These are phyloP conservation scores for Polyporus tsugae DNA, from an alignment of 1,284 basidiomycete species.

Conservation along the genomic window DNA sequence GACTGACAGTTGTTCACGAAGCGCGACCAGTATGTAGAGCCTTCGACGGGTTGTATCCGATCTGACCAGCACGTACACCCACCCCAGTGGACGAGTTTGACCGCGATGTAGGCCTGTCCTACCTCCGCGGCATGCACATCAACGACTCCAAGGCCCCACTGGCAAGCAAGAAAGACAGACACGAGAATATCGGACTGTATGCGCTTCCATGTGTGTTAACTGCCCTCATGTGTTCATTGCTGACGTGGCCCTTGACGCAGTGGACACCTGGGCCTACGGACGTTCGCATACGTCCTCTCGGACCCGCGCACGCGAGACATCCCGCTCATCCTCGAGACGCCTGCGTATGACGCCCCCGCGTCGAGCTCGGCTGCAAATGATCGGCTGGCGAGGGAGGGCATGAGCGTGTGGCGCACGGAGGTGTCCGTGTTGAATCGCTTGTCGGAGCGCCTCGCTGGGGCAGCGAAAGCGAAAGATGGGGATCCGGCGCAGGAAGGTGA, in stretches of 20 bases:
- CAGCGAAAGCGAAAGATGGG: neutral
- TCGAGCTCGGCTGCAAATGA: slow-evolving; percentile 14
- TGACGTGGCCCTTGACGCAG: slow-evolving; percentile 44
- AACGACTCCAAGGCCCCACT: slow-evolving; percentile 83
- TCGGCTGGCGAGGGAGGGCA: slow-evolving; percentile 43
- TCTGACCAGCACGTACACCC: neutral
- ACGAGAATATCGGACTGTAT: slow-evolving; percentile 86
- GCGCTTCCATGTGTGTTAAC: slow-evolving; percentile 35
- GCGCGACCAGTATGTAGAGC: slow-evolving; percentile 18
- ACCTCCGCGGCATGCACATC: slow-evolving; percentile 84
- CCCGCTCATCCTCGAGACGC: slow-evolving; percentile 87
- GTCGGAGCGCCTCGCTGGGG: slow-evolving; percentile 38
- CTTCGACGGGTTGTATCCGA: neutral
- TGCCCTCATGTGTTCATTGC: neutral
- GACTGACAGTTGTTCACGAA: neutral
- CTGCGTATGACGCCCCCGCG: slow-evolving; percentile 56
- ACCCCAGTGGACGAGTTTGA: slow-evolving; percentile 70
- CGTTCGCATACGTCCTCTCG: slow-evolving; percentile 74
- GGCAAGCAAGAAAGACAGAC: slow-evolving; percentile 77
- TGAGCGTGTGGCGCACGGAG: slow-evolving; percentile 75
- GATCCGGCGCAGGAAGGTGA: neutral
- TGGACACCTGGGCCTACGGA: slow-evolving; percentile 69
- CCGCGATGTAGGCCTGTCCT: slow-evolving; percentile 70
- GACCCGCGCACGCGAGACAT: slow-evolving; percentile 76
- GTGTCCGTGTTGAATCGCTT: slow-evolving; percentile 66